Evolutionary conservation across 306 rosid species (phyloP).

Genomic region (Albizia julibrissin): DNA sequence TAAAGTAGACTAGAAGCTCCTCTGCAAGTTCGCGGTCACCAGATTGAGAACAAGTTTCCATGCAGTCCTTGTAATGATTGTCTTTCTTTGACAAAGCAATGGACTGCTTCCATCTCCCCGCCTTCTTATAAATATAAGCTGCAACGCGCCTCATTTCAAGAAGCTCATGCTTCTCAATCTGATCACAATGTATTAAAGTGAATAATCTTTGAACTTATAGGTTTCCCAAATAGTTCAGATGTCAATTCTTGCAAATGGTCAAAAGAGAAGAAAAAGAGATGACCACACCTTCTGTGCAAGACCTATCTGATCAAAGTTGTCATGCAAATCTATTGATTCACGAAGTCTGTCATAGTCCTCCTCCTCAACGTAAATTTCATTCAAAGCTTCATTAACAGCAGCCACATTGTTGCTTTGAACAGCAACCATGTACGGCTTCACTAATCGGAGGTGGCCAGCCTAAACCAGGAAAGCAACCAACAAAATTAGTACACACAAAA

Average conservation of each 20-base stretch:
- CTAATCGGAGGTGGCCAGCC: slow-evolving; percentile 92
- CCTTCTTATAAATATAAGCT: slow-evolving; percentile 91
- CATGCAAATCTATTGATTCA: slow-evolving; percentile 90
- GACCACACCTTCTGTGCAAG: slow-evolving; percentile 81
- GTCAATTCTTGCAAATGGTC: slow-evolving; percentile 53
- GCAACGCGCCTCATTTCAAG: slow-evolving; percentile 99
- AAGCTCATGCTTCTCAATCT: slow-evolving; percentile 97
- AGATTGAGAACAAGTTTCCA: slow-evolving; percentile 96
- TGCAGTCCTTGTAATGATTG: slow-evolving; percentile 92
- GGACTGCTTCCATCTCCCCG: slow-evolving; percentile 98
- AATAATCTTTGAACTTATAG: slow-evolving; percentile 21
- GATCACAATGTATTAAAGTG: slow-evolving; percentile 25
- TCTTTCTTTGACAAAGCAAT: slow-evolving; percentile 96
- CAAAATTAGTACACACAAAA: slow-evolving; percentile 15
- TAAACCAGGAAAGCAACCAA: slow-evolving; percentile 27
- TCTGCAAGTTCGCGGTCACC: slow-evolving; percentile 96
- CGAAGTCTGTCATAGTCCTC: slow-evolving; percentile 96
- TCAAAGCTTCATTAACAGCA: slow-evolving; percentile 94
- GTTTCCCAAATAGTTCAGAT: slow-evolving; percentile 16
- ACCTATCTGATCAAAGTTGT: slow-evolving; percentile 92
- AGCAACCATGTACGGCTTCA: slow-evolving; percentile 97
- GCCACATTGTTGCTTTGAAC: slow-evolving; percentile 96
- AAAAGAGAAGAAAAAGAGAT: slow-evolving; percentile 17
- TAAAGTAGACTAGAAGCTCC: slow-evolving; percentile 88
- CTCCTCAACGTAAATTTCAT: slow-evolving; percentile 88